These are phyloP conservation scores for Hypoxylon lienhwacheense DNA, from an alignment of 495 filamentous ascomycete species.

Conservation along the genomic window DNA sequence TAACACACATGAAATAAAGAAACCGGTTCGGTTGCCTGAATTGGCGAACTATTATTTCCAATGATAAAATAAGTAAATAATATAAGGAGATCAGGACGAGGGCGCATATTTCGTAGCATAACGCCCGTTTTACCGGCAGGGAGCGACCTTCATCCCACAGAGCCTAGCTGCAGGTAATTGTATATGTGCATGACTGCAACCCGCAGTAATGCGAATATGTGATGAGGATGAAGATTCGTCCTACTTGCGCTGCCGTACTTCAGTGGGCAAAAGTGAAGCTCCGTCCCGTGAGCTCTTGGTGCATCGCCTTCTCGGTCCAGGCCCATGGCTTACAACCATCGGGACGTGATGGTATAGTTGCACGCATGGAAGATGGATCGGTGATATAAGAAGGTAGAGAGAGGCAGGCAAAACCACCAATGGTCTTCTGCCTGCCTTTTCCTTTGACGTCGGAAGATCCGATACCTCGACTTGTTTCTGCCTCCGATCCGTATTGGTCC, in stretches of 20 bases:
- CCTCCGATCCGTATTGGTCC: not conserved
- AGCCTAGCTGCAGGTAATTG: not conserved
- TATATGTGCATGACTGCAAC: slow-evolving; percentile 4
- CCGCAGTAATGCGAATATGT: slow-evolving; percentile 3
- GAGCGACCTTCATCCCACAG: not conserved
- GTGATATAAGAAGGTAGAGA: slow-evolving; percentile 18
- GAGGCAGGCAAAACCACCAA: not conserved
- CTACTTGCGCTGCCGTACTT: slow-evolving; percentile 4
- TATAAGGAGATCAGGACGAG: not conserved
- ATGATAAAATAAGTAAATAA: not conserved
- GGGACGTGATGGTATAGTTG: not conserved
- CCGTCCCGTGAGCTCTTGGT: slow-evolving; percentile 18
- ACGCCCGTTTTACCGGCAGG: not conserved
- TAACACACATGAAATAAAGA: not conserved
- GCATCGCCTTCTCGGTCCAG: slow-evolving; percentile 31
- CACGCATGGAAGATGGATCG: slow-evolving; percentile 7
- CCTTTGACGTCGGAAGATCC: not conserved
- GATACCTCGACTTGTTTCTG: not conserved
- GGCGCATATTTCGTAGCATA: not conserved
- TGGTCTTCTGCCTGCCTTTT: slow-evolving; percentile 10
- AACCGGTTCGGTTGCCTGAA: not conserved
- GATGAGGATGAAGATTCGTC: not conserved
- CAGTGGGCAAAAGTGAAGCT: slow-evolving; percentile 28
- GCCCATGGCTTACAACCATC: slow-evolving; percentile 20
- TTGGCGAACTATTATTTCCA: not conserved